These are phyloP conservation scores for Brettanomyces naardenensis DNA, from an alignment of 805 yeast species.

Conservation along the genomic window DNA sequence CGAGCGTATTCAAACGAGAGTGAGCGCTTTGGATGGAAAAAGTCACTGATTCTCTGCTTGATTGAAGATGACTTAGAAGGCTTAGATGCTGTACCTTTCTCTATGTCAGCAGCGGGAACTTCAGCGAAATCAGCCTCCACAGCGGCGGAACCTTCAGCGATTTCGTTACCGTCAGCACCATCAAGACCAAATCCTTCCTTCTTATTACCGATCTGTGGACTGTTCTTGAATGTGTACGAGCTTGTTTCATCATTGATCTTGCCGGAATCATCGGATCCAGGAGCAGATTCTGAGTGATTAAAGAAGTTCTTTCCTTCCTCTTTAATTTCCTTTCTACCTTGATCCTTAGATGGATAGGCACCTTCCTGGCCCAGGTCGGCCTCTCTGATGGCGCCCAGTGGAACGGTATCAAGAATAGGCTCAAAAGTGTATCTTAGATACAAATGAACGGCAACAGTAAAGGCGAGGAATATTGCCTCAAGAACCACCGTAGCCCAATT, in stretches of 20 bases:
- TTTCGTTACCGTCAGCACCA: not conserved
- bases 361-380: constrained; percentile 31
- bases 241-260: not conserved
- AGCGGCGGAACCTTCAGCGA: not conserved
- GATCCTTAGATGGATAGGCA: constrained; percentile 54
- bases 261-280: not conserved
- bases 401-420: constrained; percentile 61
- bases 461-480: constrained; percentile 52
- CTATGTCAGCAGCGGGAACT: not conserved
- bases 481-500: constrained; percentile 73
- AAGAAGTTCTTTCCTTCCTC: constrained; percentile 23
- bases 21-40: constrained; percentile 23
- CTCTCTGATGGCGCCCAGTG: constrained; percentile 51
- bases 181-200: not conserved
- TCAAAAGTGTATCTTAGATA: constrained; percentile 51
- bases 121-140: constrained; percentile 1
- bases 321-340: constrained; percentile 53
- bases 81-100: not conserved
- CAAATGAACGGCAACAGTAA: constrained; percentile 51
- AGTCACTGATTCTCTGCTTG: constrained; percentile 10
- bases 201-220: not conserved
- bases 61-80: not conserved
- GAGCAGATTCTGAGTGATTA: constrained; percentile 3
- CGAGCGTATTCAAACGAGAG: constrained; percentile 22
- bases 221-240: not conserved